Percentiles rank a stretch among this genome's conserved stretches.
Evolutionary conservation across 306 rosid species (phyloP).

Genomic region (Trifolium dubium): DNA sequence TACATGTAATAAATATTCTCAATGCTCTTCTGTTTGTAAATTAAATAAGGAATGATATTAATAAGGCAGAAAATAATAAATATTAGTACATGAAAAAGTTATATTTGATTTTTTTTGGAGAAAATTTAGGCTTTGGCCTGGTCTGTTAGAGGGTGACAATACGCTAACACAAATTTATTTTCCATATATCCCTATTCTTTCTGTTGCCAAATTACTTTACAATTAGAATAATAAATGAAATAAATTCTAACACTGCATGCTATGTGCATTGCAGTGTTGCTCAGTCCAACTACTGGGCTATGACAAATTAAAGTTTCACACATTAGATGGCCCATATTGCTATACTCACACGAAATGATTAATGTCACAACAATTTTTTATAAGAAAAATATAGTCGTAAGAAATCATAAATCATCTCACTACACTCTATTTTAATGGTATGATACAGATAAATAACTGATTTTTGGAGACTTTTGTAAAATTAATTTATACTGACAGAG

Average conservation of each 20-base stretch:
- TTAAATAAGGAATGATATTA: background rate
- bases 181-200: conserved; percentile 17
- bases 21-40: no score
- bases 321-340: background rate
- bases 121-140: conserved; percentile 41
- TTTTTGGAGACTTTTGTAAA: no score
- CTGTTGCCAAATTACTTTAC: conserved; percentile 4
- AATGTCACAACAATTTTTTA: background rate
- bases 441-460: no score
- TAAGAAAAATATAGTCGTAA: background rate
- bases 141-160: conserved; percentile 61
- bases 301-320: conserved; percentile 18
- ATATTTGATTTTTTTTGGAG: conserved; percentile 13
- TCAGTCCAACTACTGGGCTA: conserved; percentile 33
- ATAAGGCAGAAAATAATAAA: background rate
- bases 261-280: background rate
- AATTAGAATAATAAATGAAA: conserved; percentile 23
- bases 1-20: background rate
- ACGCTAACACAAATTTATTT: conserved; percentile 51
- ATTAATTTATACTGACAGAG: no score
- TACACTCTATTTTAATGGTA: no score
- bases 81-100: background rate
- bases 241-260: conserved; percentile 36
- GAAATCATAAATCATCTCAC: no score
- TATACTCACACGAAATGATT: background rate